phyloP scores from a whole-genome alignment of 1,139 yeast species.

The Lodderomyces pseudojiufengensis region DNA sequence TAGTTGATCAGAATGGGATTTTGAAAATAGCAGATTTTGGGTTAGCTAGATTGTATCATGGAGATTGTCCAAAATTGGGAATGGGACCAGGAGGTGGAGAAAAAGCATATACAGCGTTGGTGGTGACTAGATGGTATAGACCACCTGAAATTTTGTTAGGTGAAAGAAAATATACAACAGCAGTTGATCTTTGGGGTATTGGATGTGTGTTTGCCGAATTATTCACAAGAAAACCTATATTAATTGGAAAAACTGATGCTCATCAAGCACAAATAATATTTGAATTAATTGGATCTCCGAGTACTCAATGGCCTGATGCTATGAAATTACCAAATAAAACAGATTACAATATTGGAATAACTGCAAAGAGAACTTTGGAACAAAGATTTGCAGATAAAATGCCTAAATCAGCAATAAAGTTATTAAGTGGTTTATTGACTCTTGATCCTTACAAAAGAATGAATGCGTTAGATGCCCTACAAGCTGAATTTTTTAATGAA shows the following conservation, averaged over 20 bases:
- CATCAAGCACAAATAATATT: constrained; percentile 87
- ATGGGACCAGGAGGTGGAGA: constrained; percentile 72
- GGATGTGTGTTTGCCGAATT: constrained; percentile 96
- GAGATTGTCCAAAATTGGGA: constrained; percentile 56
- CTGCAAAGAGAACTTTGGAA: constrained; percentile 55
- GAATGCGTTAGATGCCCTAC: constrained; percentile 76
- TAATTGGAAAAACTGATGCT: constrained; percentile 83
- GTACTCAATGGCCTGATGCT: constrained; percentile 61
- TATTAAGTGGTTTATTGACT: constrained; percentile 53
- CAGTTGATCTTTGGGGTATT: constrained; percentile 95
- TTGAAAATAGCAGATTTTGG: constrained; percentile 93
- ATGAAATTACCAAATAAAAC: constrained; percentile 57
- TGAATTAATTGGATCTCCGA: constrained; percentile 77
- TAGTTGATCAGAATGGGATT: constrained; percentile 72
- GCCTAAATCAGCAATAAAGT: constrained; percentile 32
- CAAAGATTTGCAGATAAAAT: constrained; percentile 33
- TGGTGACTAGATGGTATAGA: constrained; percentile 96
- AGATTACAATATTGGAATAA: constrained; percentile 40
- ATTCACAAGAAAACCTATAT: constrained; percentile 74
- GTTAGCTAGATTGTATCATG: constrained; percentile 76
- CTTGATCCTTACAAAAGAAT: constrained; percentile 69
- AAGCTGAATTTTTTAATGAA: constrained; percentile 61
- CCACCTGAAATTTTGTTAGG: constrained; percentile 92
- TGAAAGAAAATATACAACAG: constrained; percentile 81
- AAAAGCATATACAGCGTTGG: constrained; percentile 79